Evolutionary conservation across 2,329 filamentous ascomycete genomes (phyloP), one percentile per base, ranked within the genome.

Genomic region (Fusarium napiforme): DNA sequence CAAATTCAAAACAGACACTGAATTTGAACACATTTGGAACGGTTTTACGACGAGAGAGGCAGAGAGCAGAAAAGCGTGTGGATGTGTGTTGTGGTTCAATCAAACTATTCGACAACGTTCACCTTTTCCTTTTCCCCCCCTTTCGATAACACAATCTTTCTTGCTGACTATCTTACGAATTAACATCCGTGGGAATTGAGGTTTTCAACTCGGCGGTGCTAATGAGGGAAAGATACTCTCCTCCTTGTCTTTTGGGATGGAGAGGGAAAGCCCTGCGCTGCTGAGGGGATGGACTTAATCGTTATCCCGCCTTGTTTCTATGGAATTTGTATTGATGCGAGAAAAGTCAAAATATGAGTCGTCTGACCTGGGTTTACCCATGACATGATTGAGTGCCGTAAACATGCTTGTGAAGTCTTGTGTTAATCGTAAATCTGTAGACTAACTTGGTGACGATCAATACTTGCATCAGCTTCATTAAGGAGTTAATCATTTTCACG

Each of bases 141-240:
- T 69, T 57, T 61, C 61, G 59, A 72, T 63, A 60, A 42, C 49
- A 57, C 58, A 61, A 16, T 36, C 60, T 59, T 76, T 74, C 76
- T 78, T 77, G 73, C 71, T 74, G 72, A 75, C 69, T 73, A 73
- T 74, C 37, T 53, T 76, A 74, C 65, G 46, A 69, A 52, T 52
- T 59, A 21, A 74, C 67, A 65, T 52, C 68, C 19, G 32, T 40
- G 46, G 62, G 69, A 67, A 75, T 69, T 63, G 46, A 84, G 85
- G 84, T 87, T 69, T 59, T 84, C 85, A 87, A 87, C 80, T 90
- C 90, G 88, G 88, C 85, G 87, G 92, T 91, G 92, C 95, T 98
- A 88, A 98, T 93, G 95, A 98, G 95, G 96, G 96, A 98, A 98
- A 98, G 96, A 98, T 95, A 97, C 92, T 94, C 89, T 83, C 83